phyloP scores from a whole-genome alignment of 2,329 filamentous ascomycete species.

The Tolypocladium paradoxum region DNA sequence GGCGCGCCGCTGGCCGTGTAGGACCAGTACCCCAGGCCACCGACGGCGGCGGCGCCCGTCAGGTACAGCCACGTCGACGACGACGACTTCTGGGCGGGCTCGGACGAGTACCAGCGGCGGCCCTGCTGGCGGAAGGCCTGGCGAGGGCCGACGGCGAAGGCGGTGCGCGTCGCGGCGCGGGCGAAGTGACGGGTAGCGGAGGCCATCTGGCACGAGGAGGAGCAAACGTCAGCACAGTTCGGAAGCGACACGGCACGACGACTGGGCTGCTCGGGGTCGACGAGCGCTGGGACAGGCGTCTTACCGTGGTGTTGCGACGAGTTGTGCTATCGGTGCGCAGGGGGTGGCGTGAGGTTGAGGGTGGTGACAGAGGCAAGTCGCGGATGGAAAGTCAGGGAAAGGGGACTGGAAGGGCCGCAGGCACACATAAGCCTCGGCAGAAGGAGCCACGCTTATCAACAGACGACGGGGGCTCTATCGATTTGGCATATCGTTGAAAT shows the following conservation, averaged over 20 bases:
- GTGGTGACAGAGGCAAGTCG: neutral
- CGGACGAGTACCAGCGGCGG: slow-evolving; percentile 71
- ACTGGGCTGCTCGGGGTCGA: neutral
- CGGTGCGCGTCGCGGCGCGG: slow-evolving; percentile 48
- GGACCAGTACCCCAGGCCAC: slow-evolving; percentile 56
- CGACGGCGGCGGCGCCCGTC: slow-evolving; percentile 46
- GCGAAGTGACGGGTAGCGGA: slow-evolving; percentile 42
- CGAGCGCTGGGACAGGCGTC: neutral
- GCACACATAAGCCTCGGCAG: neutral
- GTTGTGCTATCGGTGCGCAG: neutral
- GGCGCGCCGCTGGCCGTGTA: slow-evolving; percentile 45
- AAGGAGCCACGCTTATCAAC: neutral
- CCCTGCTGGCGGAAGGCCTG: slow-evolving; percentile 63
- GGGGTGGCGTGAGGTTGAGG: too few species aligned
- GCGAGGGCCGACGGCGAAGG: slow-evolving; percentile 49
- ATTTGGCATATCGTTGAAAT: slow-evolving; percentile 6
- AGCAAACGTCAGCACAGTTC: slow-evolving; percentile 4
- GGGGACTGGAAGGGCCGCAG: neutral
- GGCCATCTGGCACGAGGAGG: slow-evolving; percentile 18
- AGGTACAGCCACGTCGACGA: slow-evolving; percentile 42
- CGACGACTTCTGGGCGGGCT: slow-evolving; percentile 43
- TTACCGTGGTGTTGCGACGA: neutral
- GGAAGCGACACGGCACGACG: neutral
- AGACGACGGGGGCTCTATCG: neutral
- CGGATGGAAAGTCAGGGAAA: neutral